Conservation (phyloP, 176 grass and related monocot genomes). For the Zoysia japonica region DNA sequence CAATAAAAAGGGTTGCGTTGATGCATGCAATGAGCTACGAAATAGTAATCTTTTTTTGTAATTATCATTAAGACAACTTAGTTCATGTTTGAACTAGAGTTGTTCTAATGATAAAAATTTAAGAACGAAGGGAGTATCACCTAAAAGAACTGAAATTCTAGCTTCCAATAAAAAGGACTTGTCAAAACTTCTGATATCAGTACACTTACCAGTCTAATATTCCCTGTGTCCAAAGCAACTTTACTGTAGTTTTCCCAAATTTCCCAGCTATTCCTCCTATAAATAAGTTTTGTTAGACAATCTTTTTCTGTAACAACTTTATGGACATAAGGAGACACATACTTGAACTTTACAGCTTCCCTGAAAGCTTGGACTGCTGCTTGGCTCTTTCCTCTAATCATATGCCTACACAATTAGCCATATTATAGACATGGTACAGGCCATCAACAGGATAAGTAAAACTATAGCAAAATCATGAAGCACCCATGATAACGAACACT, state of each 20-base stretch:
- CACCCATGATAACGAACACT: not conserved
- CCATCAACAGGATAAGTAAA: conserved; percentile 4
- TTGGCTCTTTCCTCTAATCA: conserved; percentile 81
- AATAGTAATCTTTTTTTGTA: not conserved
- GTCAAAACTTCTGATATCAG: not conserved
- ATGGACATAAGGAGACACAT: conserved; percentile 34
- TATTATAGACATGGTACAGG: conserved; percentile 9
- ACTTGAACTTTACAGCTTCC: conserved; percentile 95
- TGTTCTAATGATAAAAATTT: too few species aligned
- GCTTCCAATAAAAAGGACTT: conserved; percentile 2
- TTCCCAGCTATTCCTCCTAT: conserved; percentile 96
- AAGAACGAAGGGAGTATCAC: not conserved
- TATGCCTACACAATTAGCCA: conserved; percentile 62
- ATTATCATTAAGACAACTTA: too few species aligned
- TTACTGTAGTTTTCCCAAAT: conserved; percentile 98
- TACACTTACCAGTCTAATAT: conserved; percentile 59
- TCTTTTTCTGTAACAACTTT: not conserved
- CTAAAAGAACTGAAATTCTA: conserved; percentile 13
- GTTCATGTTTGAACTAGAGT: too few species aligned
- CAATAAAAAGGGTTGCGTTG: not conserved
- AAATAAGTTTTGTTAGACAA: conserved; percentile 25
- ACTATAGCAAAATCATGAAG: conserved; percentile 17
- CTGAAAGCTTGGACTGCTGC: conserved; percentile 87
- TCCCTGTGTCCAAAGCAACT: conserved; percentile 78
- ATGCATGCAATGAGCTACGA: conserved; percentile 9